Evolutionary conservation across 2,329 filamentous ascomycete genomes (phyloP), one percentile per base, ranked within the genome.

Genomic region (Shiraia bambusicola): DNA sequence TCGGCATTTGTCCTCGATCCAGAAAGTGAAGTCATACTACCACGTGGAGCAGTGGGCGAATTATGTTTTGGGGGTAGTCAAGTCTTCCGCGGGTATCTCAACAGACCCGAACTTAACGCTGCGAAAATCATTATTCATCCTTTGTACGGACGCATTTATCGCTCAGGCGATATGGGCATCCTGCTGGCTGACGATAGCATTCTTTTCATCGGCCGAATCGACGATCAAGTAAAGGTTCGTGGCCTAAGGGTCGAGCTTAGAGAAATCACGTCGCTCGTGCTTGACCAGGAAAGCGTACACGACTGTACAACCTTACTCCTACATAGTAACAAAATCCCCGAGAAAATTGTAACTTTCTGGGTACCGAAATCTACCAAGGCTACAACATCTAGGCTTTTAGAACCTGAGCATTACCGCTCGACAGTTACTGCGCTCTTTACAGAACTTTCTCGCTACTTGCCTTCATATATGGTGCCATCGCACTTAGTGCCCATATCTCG

Each of bases 41-140:
- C 88, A 0, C 64, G 79, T 6, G 88, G 89, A 3, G 86, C 81
- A 49, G 73, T 88, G 12, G 91, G 91, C 9, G 90, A 95, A 63
- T 75, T 95, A 6, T 94, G 87, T 58, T 93, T 95, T 63, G 89
- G 88, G 11, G 91, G 90, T 9, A 81, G 87, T 34, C 90, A 95
- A 67, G 81, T 95, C 4, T 80, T 76, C 29, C 75, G 78, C 28
- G 88, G 88, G 1, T 95, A 92, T 58, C 74, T 93, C 19, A 81
- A 84, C 42, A 74, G 79, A 65, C 76, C 80, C 0, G 74, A 78
- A 3, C 68, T 87, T 28, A 88, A 85, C 1, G 66, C 72, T 0
- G 69, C 76, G 10, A 88, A 84, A 54, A 88, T 95, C 45, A 74
- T 92, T 34, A 50, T 81, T 0, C 86, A 94, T 58, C 76, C 83